These are phyloP conservation scores for Erysimum pusillum DNA, from an alignment of 441 rosid genomes.

Conservation along the genomic window DNA sequence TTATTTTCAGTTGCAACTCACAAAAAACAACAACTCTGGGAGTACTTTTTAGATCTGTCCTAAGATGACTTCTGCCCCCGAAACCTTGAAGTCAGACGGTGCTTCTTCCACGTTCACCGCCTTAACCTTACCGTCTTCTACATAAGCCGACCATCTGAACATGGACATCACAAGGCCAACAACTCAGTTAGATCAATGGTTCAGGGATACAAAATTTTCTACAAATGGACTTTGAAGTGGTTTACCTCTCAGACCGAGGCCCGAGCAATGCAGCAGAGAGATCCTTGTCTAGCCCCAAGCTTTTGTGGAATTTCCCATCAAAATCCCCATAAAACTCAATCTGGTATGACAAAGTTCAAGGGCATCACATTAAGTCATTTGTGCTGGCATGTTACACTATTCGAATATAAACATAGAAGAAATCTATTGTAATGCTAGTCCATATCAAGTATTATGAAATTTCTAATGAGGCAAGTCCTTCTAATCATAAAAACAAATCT, in stretches of 20 bases:
- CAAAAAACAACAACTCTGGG: constrained; percentile 25
- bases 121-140: constrained; percentile 87
- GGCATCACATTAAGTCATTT: constrained; percentile 13
- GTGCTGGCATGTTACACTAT: background rate
- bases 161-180: constrained; percentile 16
- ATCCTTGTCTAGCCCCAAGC: constrained; percentile 87
- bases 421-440: background rate
- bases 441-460: background rate
- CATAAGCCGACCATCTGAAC: constrained; percentile 90
- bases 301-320: constrained; percentile 88
- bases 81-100: constrained; percentile 89
- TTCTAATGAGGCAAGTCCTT: background rate
- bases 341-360: constrained; percentile 45
- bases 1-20: constrained; percentile 40
- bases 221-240: background rate
- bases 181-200: constrained; percentile 15
- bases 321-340: constrained; percentile 92
- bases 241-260: constrained; percentile 80
- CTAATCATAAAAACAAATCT: background rate
- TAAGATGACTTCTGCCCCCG: constrained; percentile 79
- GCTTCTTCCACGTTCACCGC: constrained; percentile 83
- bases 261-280: constrained; percentile 94
- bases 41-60: constrained; percentile 64
- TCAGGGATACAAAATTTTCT: background rate
- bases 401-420: background rate